phyloP scores from a whole-genome alignment of 148 eudicot species.

The Cornus controversa region DNA sequence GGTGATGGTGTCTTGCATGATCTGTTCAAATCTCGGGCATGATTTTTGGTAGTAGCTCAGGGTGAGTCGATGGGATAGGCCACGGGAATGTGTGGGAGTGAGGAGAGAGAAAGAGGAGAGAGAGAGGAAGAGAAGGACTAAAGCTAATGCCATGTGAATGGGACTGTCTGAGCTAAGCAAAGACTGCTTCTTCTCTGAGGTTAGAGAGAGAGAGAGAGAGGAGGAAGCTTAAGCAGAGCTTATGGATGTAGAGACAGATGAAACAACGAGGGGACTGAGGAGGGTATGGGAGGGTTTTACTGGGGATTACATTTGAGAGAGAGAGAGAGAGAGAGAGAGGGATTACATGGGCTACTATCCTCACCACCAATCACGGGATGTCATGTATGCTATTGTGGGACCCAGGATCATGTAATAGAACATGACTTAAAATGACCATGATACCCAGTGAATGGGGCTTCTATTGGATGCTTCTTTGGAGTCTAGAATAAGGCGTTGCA shows the following conservation, averaged over 20 bases:
- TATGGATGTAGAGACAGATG: too few relatives aligned
- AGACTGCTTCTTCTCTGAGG: neutral
- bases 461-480: too few relatives aligned
- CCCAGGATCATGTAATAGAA: too few relatives aligned
- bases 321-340: too few relatives aligned
- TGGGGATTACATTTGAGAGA: too few relatives aligned
- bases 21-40: conserved; percentile 40
- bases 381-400: neutral
- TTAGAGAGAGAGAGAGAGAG: conserved; percentile 5
- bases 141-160: conserved; percentile 8
- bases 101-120: conserved; percentile 6
- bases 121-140: conserved; percentile 10
- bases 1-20: conserved; percentile 45
- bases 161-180: neutral
- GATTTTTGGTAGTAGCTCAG: conserved; percentile 32
- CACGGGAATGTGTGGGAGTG: conserved; percentile 1
- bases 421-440: too few relatives aligned
- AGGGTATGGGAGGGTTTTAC: neutral
- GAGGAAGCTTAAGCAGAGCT: neutral
- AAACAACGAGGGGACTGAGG: too few relatives aligned
- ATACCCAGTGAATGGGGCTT: too few relatives aligned
- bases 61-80: conserved; percentile 16
- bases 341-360: too few relatives aligned
- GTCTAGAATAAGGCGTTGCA: too few relatives aligned
- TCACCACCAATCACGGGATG: neutral